Evolutionary conservation across 345 rosid genomes (phyloP).

Genomic region (Angophora floribunda): DNA sequence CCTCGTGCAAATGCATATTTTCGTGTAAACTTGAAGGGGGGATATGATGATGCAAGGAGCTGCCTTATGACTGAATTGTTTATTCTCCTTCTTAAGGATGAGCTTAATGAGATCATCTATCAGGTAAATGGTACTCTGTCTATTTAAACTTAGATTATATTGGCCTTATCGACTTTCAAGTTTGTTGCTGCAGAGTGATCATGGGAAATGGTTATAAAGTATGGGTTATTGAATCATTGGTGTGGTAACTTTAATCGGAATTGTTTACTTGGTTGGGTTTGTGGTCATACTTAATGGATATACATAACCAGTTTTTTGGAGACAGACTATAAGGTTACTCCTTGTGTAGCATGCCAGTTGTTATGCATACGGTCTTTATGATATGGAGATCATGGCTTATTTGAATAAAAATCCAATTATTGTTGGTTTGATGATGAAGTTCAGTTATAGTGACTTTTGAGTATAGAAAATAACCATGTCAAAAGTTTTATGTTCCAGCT

Average conservation of each 20-base stretch:
- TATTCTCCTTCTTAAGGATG: conserved; percentile 84
- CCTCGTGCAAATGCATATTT: conserved; percentile 91
- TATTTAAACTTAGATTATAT: not conserved
- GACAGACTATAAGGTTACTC: not conserved
- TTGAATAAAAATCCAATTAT: not conserved
- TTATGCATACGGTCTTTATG: not conserved
- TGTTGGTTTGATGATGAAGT: not conserved
- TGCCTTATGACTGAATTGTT: conserved; percentile 77
- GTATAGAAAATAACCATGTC: not conserved
- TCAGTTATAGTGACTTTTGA: not conserved
- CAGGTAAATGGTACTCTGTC: conserved; percentile 44
- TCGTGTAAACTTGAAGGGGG: conserved; percentile 78
- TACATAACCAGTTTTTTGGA: not conserved
- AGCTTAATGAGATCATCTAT: conserved; percentile 80
- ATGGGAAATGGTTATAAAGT: not conserved
- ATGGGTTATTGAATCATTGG: not conserved
- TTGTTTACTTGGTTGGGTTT: not conserved
- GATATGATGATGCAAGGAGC: conserved; percentile 50
- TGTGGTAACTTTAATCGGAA: not conserved
- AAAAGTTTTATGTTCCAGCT: not conserved
- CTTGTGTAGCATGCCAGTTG: not conserved
- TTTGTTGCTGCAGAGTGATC: not conserved
- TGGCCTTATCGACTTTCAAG: not conserved
- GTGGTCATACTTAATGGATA: not conserved
- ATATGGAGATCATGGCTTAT: not conserved